Evolutionary conservation across 352 stramenopile species (phyloP), one percentile per base, ranked within the genome.

Genomic region (Phytophthora idaei): DNA sequence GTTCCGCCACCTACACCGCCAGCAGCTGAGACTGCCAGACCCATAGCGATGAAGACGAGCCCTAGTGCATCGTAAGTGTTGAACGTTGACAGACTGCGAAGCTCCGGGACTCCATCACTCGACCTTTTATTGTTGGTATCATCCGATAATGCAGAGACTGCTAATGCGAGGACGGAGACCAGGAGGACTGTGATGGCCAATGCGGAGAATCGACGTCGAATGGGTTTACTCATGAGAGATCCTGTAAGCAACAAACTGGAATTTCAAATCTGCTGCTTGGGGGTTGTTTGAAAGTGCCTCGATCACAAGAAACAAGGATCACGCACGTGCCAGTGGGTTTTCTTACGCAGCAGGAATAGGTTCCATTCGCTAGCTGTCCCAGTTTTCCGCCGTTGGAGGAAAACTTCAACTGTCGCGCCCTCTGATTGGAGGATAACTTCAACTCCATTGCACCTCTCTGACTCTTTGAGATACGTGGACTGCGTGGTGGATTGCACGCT

Each of bases 1-100:
- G 72, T 56, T 0, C 74, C 81, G 44, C 81, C 79, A 50, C 81
- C 79, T 21, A 87, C 67, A n/a, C 81, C 77, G 1, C 81, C 81
- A 0, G 81, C 78, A 0, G 81, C 75, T 9, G 81, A 80, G 0
- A 83, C 54, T 5, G 78, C 76, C 5, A 90, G 66, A 0, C 79
- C 81, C 1, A 83, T 1, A 5, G 62, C 64, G 59, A 90, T 90
- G 60, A 90, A 73, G 11, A 69, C 55, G 39, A 90, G 76, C 34
- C 68, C 80, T 6, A 87, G n/a, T 9, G 67, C 64, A 34, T 87
- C 77, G 54, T 78, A 78, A 11, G 37, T 67, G 48, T 84, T 54
- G 54, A 86, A 74, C 9, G 73, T 63, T 42, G 78, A 83, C 29
- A 90, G 53, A 29, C 48, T 47, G 15, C 64, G 57, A 12, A 72